Evolutionary conservation across 2,329 filamentous ascomycete species (phyloP).

Genomic region (Colletotrichum sp.): DNA sequence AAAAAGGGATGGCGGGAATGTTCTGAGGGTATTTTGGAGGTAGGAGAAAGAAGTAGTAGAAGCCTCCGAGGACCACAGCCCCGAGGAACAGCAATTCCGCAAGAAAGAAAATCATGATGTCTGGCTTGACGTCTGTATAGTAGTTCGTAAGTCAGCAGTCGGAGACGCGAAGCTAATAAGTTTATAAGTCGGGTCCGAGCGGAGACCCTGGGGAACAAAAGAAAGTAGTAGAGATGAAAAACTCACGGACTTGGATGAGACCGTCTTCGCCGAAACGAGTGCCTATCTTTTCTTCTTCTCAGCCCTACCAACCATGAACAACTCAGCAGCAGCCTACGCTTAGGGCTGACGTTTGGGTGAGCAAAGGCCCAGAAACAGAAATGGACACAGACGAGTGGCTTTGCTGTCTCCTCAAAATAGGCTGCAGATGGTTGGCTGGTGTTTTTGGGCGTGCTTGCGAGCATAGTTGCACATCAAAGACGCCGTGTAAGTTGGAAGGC

Average conservation of each 20-base stretch:
- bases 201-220: background rate
- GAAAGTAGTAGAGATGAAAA: background rate
- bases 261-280: background rate
- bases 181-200: conserved; percentile 2
- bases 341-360: background rate
- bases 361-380: background rate
- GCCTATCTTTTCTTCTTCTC: conserved; percentile 6
- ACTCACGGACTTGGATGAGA: background rate
- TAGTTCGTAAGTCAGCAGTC: background rate
- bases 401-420: conserved; percentile 5
- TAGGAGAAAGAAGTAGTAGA: conserved; percentile 23
- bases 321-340: background rate
- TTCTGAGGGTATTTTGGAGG: conserved; percentile 34
- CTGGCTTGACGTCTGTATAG: background rate
- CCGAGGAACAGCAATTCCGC: background rate
- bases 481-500: background rate
- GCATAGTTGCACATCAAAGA: background rate
- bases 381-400: background rate
- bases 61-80: background rate
- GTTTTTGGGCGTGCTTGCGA: background rate
- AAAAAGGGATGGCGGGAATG: conserved; percentile 49
- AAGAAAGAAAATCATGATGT: conserved; percentile 5
- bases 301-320: background rate
- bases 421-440: background rate
- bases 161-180: background rate